Conservation (phyloP, 2,329 filamentous ascomycete genomes). For the Claviceps arundinis region DNA sequence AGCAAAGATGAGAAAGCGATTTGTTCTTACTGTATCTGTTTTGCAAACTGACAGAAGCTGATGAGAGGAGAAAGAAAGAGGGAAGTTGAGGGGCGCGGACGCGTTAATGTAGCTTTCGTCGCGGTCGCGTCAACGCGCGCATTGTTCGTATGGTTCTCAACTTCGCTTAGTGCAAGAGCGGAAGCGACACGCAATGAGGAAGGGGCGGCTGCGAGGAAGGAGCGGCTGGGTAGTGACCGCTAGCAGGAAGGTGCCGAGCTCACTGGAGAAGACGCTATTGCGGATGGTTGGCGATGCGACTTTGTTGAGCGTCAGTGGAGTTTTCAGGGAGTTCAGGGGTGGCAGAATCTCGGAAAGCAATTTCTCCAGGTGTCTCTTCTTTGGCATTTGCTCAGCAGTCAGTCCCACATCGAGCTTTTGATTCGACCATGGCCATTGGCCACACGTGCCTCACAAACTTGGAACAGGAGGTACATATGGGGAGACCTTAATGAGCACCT, state of each 20-base stretch:
- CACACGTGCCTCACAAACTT: neutral
- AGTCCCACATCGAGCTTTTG: neutral
- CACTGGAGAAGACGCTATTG: slow-evolving; percentile 4
- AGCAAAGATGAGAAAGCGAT: neutral
- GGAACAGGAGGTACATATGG: no score
- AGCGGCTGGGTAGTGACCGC: neutral
- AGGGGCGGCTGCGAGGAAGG: neutral
- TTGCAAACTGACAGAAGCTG: neutral
- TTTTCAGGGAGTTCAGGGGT: slow-evolving; percentile 5
- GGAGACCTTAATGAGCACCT: no score
- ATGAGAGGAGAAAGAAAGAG: slow-evolving; percentile 1
- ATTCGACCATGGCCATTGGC: neutral
- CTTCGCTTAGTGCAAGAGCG: neutral
- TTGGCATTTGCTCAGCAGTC: neutral
- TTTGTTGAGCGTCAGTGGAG: slow-evolving; percentile 7
- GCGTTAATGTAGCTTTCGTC: neutral
- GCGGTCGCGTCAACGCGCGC: neutral
- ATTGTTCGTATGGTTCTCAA: neutral
- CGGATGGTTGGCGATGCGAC: slow-evolving; percentile 2
- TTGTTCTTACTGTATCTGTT: slow-evolving; percentile 2
- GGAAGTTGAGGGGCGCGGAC: neutral
- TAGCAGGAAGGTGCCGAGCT: slow-evolving; percentile 3
- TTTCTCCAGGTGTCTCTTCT: neutral
- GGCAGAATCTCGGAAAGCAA: slow-evolving; percentile 8
- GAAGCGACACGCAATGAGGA: neutral